Percentiles rank a stretch among this genome's conserved stretches.
phyloP scores from a whole-genome alignment of 1,139 yeast species.

The Yamadazyma oceani region DNA sequence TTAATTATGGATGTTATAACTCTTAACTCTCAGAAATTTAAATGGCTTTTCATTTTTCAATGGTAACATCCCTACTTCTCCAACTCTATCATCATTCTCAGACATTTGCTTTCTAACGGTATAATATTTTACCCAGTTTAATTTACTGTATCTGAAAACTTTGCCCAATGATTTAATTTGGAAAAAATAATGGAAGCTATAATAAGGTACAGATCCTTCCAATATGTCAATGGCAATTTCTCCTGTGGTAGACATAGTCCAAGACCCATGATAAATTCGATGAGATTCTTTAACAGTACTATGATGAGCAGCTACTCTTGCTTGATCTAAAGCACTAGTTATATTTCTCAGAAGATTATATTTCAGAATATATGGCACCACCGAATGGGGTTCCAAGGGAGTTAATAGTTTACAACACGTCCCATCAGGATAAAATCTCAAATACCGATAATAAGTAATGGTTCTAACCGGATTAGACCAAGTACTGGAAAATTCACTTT shows the following conservation, averaged over 20 bases:
- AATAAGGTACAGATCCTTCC: slow-evolving; percentile 63
- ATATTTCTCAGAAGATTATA: slow-evolving; percentile 22
- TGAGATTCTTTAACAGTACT: slow-evolving; percentile 29
- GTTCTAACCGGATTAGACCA: slow-evolving; percentile 78
- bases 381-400: slow-evolving; percentile 60
- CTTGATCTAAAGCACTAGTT: slow-evolving; percentile 16
- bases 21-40: slow-evolving; percentile 63
- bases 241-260: slow-evolving; percentile 47
- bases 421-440: slow-evolving; percentile 81
- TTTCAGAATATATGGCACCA: slow-evolving; percentile 54
- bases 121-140: slow-evolving; percentile 65
- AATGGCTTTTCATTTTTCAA: slow-evolving; percentile 74
- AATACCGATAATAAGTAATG: slow-evolving; percentile 84
- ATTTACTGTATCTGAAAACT: slow-evolving; percentile 56
- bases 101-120: slow-evolving; percentile 48
- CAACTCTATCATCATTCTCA: slow-evolving; percentile 43
- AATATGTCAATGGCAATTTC: slow-evolving; percentile 57
- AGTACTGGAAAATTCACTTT: slow-evolving; percentile 61
- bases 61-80: slow-evolving; percentile 54
- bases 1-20: slow-evolving; percentile 28
- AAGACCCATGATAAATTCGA: slow-evolving; percentile 49
- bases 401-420: slow-evolving; percentile 65
- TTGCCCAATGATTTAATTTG: slow-evolving; percentile 57
- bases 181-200: slow-evolving; percentile 62
- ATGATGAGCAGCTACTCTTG: slow-evolving; percentile 12